Evolutionary conservation across 176 grass and related monocot genomes (phyloP).

Genomic region (Cocos nucifera): DNA sequence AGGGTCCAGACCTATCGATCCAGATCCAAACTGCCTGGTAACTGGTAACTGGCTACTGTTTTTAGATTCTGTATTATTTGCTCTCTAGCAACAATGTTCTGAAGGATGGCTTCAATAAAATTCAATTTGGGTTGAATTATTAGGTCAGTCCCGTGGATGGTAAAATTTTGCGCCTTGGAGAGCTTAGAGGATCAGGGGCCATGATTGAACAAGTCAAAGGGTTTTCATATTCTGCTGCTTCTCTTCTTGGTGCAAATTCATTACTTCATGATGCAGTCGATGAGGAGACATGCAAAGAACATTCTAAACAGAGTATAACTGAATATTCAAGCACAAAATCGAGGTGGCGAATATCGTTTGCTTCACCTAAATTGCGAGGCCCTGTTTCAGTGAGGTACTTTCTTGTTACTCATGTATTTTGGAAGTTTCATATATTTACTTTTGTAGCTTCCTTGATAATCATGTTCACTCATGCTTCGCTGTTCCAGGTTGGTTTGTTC

Average conservation of each 20-base stretch:
- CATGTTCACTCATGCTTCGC: no score
- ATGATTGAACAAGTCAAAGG: slow-evolving; percentile 89
- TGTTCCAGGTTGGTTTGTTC: no score
- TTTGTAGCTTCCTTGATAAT: no score
- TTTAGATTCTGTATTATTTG: slow-evolving; percentile 13
- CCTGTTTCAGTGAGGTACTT: slow-evolving; percentile 36
- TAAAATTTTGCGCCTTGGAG: slow-evolving; percentile 53
- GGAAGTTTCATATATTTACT: no score
- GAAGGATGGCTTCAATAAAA: no score
- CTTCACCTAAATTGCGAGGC: slow-evolving; percentile 60
- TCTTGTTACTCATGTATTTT: no score
- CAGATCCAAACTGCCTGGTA: slow-evolving; percentile 75
- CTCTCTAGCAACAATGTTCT: no score
- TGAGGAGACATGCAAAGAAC: slow-evolving; percentile 33
- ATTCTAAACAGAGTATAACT: slow-evolving; percentile 16
- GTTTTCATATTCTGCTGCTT: slow-evolving; percentile 64
- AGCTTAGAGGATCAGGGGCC: slow-evolving; percentile 49
- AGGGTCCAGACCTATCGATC: slow-evolving; percentile 56
- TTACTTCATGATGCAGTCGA: slow-evolving; percentile 31
- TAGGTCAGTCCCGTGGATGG: slow-evolving; percentile 87
- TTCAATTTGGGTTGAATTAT: slow-evolving; percentile 24
- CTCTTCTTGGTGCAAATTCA: slow-evolving; percentile 61
- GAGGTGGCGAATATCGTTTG: slow-evolving; percentile 69
- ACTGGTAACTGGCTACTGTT: slow-evolving; percentile 45
- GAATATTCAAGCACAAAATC: slow-evolving; percentile 49